phyloP scores from a whole-genome alignment of 352 stramenopile genomes.

The Phytopythium ostracodes region DNA sequence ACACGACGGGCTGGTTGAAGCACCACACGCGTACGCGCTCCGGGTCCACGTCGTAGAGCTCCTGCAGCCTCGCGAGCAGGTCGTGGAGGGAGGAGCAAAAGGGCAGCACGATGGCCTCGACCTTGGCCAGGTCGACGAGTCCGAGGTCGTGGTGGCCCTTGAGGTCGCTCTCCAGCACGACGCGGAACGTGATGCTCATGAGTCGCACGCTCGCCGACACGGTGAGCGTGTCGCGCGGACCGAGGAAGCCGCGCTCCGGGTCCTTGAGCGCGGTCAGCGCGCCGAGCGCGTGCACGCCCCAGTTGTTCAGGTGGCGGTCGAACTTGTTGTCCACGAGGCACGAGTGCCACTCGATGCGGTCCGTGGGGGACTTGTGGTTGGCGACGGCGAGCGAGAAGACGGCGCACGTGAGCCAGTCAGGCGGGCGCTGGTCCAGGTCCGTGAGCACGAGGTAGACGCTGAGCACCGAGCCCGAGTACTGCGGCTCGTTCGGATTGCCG shows the following conservation, averaged over 20 bases:
- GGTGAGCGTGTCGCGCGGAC: constrained; percentile 39
- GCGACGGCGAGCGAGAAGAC: constrained; percentile 70
- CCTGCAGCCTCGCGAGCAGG: constrained; percentile 36
- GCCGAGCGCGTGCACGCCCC: constrained; percentile 75
- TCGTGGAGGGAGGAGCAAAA: constrained; percentile 68
- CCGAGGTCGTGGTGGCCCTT: constrained; percentile 45
- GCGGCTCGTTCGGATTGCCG: constrained; percentile 73
- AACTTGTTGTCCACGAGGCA: constrained; percentile 84
- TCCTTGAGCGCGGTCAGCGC: constrained; percentile 49
- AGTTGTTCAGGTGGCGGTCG: constrained; percentile 68
- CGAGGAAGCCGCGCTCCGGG: constrained; percentile 48
- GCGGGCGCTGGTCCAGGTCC: constrained; percentile 45
- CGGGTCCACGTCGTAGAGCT: constrained; percentile 25
- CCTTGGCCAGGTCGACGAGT: constrained; percentile 43
- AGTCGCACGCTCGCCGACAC: constrained; percentile 63
- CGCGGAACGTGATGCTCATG: constrained; percentile 75
- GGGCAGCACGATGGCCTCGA: constrained; percentile 49
- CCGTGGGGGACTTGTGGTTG: constrained; percentile 37
- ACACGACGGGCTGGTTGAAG: constrained; percentile 75
- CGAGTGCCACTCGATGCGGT: constrained; percentile 76
- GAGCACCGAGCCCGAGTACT: constrained; percentile 63
- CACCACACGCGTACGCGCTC: constrained; percentile 51
- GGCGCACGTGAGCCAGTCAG: constrained; percentile 71
- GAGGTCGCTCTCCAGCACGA: constrained; percentile 61
- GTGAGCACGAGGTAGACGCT: constrained; percentile 82